Evolutionary conservation across 2,329 filamentous ascomycete species (phyloP).

Genomic region (Fusarium zealandicum): DNA sequence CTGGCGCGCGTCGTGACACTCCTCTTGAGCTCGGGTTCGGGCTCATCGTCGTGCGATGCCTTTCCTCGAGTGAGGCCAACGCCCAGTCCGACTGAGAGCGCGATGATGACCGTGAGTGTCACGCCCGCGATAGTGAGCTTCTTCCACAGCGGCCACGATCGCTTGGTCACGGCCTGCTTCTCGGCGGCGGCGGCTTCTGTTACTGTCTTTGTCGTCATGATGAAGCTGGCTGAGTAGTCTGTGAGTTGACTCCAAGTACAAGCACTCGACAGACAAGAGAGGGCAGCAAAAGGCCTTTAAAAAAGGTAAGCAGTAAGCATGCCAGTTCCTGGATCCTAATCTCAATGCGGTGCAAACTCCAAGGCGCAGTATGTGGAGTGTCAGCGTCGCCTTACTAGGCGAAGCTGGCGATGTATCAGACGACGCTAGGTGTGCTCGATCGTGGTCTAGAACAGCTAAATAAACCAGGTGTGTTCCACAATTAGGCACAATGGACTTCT

Average conservation of each 20-base stretch:
- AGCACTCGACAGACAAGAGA: background rate
- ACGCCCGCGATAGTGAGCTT: conserved; percentile 41
- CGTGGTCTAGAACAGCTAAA: no score
- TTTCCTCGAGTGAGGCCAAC: conserved; percentile 57
- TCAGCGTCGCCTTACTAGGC: no score
- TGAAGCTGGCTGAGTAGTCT: background rate
- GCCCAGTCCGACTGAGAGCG: conserved; percentile 62
- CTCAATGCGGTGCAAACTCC: no score
- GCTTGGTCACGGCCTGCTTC: conserved; percentile 21
- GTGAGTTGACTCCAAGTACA: background rate
- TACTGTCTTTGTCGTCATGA: conserved; percentile 17
- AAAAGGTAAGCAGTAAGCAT: no score
- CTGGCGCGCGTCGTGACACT: conserved; percentile 21
- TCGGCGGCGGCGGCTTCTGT: conserved; percentile 4
- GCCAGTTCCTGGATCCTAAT: no score
- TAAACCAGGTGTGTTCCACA: no score
- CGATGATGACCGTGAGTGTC: conserved; percentile 46
- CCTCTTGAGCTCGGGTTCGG: conserved; percentile 24
- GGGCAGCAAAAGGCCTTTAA: no score
- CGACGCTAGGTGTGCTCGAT: no score
- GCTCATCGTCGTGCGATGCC: conserved; percentile 26
- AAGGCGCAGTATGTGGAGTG: no score
- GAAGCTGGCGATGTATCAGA: no score
- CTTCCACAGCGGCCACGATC: conserved; percentile 43
- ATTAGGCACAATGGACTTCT: no score